phyloP scores from a whole-genome alignment of 352 stramenopile genomes.

The Aphanomyces cochlioides region DNA sequence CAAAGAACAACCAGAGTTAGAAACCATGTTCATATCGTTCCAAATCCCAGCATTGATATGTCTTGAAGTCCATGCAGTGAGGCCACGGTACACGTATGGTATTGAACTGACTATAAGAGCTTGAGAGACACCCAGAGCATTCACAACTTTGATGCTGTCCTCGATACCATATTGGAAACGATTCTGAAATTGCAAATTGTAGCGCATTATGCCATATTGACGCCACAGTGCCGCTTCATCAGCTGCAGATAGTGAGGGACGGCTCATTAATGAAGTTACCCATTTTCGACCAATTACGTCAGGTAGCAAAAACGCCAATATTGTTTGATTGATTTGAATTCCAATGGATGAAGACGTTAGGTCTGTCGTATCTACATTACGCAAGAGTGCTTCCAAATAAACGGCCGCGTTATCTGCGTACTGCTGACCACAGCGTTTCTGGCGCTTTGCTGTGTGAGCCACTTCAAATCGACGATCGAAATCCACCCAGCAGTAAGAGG shows the following conservation, averaged over 20 bases:
- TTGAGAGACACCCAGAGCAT: constrained; percentile 16
- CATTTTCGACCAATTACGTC: not conserved
- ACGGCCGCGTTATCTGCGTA: constrained; percentile 10
- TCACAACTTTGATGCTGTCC: constrained; percentile 8
- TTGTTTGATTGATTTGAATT: constrained; percentile 17
- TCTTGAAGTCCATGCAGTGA: constrained; percentile 10
- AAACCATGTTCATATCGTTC: constrained; percentile 1
- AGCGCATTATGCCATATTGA: not conserved
- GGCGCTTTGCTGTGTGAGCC: not conserved
- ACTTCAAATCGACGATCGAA: constrained; percentile 8
- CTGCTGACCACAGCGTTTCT: not conserved
- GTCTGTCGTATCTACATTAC: constrained; percentile 21
- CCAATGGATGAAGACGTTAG: not conserved
- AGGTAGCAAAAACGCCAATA: not conserved
- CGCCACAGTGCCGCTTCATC: constrained; percentile 14
- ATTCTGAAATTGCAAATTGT: constrained; percentile 24
- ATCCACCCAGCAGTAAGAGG: constrained; percentile 19
- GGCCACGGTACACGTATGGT: constrained; percentile 3
- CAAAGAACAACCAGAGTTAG: not conserved
- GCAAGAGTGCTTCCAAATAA: constrained; percentile 21
- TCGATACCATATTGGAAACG: constrained; percentile 20
- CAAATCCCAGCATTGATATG: constrained; percentile 6
- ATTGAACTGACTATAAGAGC: not conserved
- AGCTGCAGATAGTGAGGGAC: not conserved
- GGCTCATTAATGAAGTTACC: not conserved